A percentile compares a stretch with the other conserved stretches of the same genome.
Evolutionary conservation across 2,329 filamentous ascomycete genomes (phyloP).

Genomic region (Pseudocercospora fuligena): DNA sequence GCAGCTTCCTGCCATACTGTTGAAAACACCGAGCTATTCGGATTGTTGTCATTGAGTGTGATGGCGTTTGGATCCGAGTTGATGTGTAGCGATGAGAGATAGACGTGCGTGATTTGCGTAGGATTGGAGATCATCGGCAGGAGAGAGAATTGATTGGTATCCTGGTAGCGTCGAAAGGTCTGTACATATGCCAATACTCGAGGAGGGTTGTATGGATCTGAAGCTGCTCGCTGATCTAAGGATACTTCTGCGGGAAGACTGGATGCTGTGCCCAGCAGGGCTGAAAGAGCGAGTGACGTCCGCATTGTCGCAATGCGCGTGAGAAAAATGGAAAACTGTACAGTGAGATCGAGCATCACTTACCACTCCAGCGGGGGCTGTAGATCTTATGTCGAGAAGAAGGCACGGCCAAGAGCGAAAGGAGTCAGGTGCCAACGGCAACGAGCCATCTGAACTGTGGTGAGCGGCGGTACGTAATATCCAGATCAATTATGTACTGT

Average conservation of each 20-base stretch:
- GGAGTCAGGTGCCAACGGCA: constrained; percentile 9
- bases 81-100: constrained; percentile 38
- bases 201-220: constrained; percentile 25
- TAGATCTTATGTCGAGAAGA: background rate
- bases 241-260: constrained; percentile 9
- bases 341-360: background rate
- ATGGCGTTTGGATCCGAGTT: constrained; percentile 34
- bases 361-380: background rate
- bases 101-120: constrained; percentile 37
- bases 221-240: constrained; percentile 14
- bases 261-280: constrained; percentile 13
- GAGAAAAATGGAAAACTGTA: background rate
- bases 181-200: constrained; percentile 36
- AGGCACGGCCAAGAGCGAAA: background rate
- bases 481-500: background rate
- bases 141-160: constrained; percentile 34
- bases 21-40: constrained; percentile 28
- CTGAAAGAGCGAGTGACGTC: background rate
- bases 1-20: constrained; percentile 34
- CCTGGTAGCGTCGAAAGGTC: constrained; percentile 31
- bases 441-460: background rate
- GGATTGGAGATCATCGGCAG: constrained; percentile 34
- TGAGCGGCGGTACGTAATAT: constrained; percentile 5
- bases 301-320: background rate
- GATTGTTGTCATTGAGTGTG: constrained; percentile 37